Evolutionary conservation across 208 protist species (phyloP).

Genomic region (Trypanosoma boissoni): DNA sequence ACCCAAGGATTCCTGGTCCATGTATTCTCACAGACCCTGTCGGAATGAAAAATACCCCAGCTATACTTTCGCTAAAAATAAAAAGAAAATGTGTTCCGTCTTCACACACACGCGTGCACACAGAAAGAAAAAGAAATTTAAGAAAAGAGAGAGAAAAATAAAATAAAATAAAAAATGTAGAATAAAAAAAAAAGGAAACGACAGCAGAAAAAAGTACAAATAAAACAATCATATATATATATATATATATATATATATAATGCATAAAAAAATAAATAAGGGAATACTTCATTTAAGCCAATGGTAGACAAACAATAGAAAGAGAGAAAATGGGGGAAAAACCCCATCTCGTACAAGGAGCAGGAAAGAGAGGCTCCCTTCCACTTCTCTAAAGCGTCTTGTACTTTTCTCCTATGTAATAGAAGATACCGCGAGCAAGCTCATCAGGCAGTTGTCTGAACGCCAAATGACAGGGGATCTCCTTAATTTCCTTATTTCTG

Average conservation of each 20-base stretch:
- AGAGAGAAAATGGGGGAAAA: no score
- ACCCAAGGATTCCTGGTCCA: constrained; percentile 17
- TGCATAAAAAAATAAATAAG: no score
- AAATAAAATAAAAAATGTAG: constrained; percentile 18
- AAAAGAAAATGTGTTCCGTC: not conserved
- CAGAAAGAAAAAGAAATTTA: constrained; percentile 1
- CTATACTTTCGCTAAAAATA: no score
- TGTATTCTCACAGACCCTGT: not conserved
- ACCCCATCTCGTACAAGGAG: no score
- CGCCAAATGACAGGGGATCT: constrained; percentile 83
- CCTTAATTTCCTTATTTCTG: constrained; percentile 62
- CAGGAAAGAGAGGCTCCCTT: not conserved
- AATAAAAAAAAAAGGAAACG: not conserved
- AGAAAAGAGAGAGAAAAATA: constrained; percentile 6
- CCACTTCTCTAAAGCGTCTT: not conserved
- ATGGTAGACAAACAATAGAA: no score
- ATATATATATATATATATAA: no score
- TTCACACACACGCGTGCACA: no score
- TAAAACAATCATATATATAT: no score
- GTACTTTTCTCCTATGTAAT: constrained; percentile 86
- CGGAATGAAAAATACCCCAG: no score
- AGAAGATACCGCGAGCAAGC: constrained; percentile 83
- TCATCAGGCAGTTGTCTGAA: constrained; percentile 86
- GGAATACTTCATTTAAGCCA: no score
- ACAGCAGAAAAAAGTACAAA: not conserved